Evolutionary conservation across 163 green algal genomes (phyloP).

Genomic region (Chloromonas sp.): DNA sequence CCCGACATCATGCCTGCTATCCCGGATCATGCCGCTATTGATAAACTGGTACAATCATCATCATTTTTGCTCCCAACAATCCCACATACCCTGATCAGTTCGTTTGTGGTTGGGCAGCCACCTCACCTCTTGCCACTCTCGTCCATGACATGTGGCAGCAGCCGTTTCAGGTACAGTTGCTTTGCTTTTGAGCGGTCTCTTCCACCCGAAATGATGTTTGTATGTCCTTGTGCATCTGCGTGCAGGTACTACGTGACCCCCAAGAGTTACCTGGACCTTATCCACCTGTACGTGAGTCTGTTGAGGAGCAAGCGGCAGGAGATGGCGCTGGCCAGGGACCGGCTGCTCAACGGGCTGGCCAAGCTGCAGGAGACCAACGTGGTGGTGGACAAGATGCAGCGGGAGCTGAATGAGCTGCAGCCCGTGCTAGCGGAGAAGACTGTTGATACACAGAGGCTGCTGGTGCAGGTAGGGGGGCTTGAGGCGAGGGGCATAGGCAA

Average conservation of each 20-base stretch:
- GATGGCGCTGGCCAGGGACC: slow-evolving; percentile 40
- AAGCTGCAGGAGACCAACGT: slow-evolving; percentile 72
- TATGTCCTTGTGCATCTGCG: background rate
- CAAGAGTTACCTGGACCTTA: slow-evolving; percentile 76
- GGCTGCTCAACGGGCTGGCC: slow-evolving; percentile 65
- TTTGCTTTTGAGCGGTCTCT: too few species aligned
- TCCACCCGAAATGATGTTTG: too few species aligned
- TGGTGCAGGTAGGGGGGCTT: slow-evolving; percentile 37
- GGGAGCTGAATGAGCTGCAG: slow-evolving; percentile 61
- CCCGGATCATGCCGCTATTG: too few species aligned
- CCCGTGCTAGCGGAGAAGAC: slow-evolving; percentile 73
- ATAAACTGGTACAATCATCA: too few species aligned
- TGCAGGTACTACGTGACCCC: slow-evolving; percentile 71
- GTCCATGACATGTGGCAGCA: too few species aligned
- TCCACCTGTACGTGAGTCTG: slow-evolving; percentile 65
- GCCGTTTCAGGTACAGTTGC: too few species aligned
- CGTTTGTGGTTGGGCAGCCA: too few species aligned
- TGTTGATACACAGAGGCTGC: slow-evolving; percentile 48
- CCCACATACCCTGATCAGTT: too few species aligned
- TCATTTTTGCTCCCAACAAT: too few species aligned
- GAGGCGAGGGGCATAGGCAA: too few species aligned
- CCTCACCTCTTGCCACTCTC: too few species aligned
- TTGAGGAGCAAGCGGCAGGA: slow-evolving; percentile 42
- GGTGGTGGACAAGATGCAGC: slow-evolving; percentile 67
- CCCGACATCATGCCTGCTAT: too few species aligned